These are phyloP conservation scores for Dentipellis fragilis DNA, from an alignment of 768 basidiomycete species.

Conservation along the genomic window DNA sequence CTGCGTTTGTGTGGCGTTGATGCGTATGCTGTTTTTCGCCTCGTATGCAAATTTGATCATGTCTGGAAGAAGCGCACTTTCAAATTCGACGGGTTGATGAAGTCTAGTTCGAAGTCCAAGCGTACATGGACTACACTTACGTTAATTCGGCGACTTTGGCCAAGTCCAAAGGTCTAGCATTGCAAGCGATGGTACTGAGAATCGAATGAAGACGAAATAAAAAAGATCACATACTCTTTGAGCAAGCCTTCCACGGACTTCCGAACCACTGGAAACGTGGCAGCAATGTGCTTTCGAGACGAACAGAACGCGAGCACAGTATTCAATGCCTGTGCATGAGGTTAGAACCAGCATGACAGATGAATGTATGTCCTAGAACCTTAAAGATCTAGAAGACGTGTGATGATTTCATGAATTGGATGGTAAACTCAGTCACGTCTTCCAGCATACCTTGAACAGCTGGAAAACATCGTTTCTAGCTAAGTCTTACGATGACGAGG, in stretches of 20 bases:
- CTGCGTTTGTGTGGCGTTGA: slow-evolving; percentile 28
- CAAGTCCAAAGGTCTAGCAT: slow-evolving; percentile 65
- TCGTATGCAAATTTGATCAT: slow-evolving; percentile 78
- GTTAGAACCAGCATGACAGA: neutral
- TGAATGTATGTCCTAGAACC: neutral
- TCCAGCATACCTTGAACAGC: neutral
- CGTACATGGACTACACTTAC: slow-evolving; percentile 25
- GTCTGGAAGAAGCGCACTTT: slow-evolving; percentile 72
- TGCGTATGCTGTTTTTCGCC: slow-evolving; percentile 47
- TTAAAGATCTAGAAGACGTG: neutral
- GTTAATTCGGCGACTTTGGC: slow-evolving; percentile 75
- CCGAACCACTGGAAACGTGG: slow-evolving; percentile 66
- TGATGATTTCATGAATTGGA: neutral
- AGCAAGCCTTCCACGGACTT: slow-evolving; percentile 74
- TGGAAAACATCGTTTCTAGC: neutral
- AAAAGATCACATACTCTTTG: slow-evolving; percentile 44
- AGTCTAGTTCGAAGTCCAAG: neutral
- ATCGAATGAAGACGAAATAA: neutral
- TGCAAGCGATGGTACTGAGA: neutral
- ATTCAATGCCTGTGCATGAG: slow-evolving; percentile 57
- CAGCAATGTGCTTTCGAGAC: slow-evolving; percentile 69
- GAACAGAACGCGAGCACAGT: slow-evolving; percentile 85
- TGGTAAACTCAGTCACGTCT: no score
- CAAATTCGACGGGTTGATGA: neutral
- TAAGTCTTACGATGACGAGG: neutral